Conservation (phyloP, 306 rosid species). For the Ochetophila trinervis region DNA sequence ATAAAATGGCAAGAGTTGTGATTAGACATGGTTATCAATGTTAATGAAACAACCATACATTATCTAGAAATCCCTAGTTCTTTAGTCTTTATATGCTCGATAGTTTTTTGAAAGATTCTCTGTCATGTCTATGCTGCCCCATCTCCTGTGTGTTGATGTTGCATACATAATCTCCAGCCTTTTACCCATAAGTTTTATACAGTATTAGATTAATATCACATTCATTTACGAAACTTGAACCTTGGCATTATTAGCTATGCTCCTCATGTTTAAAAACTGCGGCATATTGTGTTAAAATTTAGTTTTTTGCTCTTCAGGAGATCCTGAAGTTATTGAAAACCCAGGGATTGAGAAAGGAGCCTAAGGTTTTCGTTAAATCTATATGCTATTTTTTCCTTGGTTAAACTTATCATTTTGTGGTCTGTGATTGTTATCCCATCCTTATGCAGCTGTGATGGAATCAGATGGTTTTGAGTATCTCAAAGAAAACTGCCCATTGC, state of each 20-base stretch:
- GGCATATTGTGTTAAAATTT: slow-evolving; percentile 20
- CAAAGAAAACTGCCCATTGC: slow-evolving; percentile 82
- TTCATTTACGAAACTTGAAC: not conserved
- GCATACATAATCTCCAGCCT: no score
- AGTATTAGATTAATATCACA: no score
- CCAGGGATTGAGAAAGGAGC: slow-evolving; percentile 25
- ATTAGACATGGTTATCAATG: no score
- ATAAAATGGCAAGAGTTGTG: no score
- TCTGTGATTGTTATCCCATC: slow-evolving; percentile 7
- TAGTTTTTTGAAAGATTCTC: no score
- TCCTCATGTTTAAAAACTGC: slow-evolving; percentile 15
- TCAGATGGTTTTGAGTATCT: slow-evolving; percentile 88
- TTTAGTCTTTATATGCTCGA: no score
- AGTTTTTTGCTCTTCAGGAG: slow-evolving; percentile 33
- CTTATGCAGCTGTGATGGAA: slow-evolving; percentile 81
- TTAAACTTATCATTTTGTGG: slow-evolving; percentile 7
- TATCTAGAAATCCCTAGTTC: no score
- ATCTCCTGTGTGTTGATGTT: no score
- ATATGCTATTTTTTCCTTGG: not conserved
- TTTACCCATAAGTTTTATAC: no score
- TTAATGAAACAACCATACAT: no score
- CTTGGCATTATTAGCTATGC: not conserved
- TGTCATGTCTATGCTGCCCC: no score
- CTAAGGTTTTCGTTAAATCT: slow-evolving; percentile 13
- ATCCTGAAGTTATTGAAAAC: slow-evolving; percentile 26